Evolutionary conservation across 805 yeast species (phyloP).

Genomic region (Nakazawaea molendinolei): DNA sequence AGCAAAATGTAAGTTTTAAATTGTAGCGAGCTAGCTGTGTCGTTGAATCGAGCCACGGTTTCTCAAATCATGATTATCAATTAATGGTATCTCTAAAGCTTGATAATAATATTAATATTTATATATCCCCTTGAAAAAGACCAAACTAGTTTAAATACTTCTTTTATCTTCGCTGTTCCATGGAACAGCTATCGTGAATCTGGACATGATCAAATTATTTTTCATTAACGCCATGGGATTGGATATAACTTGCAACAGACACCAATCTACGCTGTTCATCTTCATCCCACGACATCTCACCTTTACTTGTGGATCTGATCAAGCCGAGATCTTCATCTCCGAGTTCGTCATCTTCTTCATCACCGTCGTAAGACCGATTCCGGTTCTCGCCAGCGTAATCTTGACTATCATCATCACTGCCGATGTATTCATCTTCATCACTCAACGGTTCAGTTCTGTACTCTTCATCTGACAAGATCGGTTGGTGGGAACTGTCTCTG

Average conservation of each 20-base stretch:
- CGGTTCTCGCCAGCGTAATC: background rate
- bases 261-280: slow-evolving; percentile 11
- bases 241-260: slow-evolving; percentile 10
- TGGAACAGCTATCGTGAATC: too few species aligned
- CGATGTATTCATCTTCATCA: slow-evolving; percentile 4
- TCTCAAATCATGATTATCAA: too few species aligned
- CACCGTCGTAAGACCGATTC: slow-evolving; percentile 3
- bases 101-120: too few species aligned
- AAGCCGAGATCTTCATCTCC: slow-evolving; percentile 12
- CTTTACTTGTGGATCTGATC: slow-evolving; percentile 10
- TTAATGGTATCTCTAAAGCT: too few species aligned
- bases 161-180: too few species aligned
- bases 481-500: background rate
- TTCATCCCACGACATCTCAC: slow-evolving; percentile 13
- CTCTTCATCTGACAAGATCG: slow-evolving; percentile 1
- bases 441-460: slow-evolving; percentile 10
- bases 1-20: too few species aligned
- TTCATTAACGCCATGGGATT: background rate
- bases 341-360: slow-evolving; percentile 3
- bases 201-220: too few species aligned
- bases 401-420: background rate
- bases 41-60: too few species aligned
- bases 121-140: too few species aligned
- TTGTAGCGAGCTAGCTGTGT: too few species aligned
- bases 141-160: too few species aligned